These are phyloP conservation scores for Leccinum ambiguum DNA, from an alignment of 1,284 basidiomycete species.

Conservation along the genomic window DNA sequence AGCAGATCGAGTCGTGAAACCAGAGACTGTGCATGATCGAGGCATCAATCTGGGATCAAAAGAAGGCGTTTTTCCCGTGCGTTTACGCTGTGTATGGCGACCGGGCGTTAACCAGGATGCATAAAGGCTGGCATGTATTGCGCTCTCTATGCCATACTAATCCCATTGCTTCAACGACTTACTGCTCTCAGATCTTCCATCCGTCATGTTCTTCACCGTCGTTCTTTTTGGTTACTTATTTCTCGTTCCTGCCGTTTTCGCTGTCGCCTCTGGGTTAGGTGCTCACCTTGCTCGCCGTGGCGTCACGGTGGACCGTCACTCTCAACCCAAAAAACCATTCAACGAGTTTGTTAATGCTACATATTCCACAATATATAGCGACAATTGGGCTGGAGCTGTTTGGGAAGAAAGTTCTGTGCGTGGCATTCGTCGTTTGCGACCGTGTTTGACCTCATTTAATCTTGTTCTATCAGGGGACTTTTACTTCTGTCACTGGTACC, in stretches of 20 bases:
- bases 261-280: not conserved
- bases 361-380: not conserved
- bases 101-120: not conserved
- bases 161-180: not conserved
- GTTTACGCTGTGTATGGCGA: not conserved
- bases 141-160: not conserved
- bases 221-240: slow-evolving; percentile 5
- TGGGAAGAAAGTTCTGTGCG: not conserved
- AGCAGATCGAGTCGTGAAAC: not conserved
- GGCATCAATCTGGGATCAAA: not conserved
- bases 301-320: not conserved
- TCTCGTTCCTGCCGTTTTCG: slow-evolving; percentile 6
- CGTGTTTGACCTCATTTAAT: slow-evolving; percentile 1
- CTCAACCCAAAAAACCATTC: not conserved
- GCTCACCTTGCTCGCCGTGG: not conserved
- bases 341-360: not conserved
- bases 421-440: not conserved
- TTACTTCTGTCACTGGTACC: slow-evolving; percentile 8
- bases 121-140: slow-evolving; percentile 4
- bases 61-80: not conserved
- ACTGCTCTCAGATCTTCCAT: not conserved
- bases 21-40: not conserved
- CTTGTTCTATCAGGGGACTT: slow-evolving; percentile 8
- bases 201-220: slow-evolving; percentile 7
- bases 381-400: not conserved